phyloP scores from a whole-genome alignment of 352 stramenopile species.

The Plasmopara muralis region DNA sequence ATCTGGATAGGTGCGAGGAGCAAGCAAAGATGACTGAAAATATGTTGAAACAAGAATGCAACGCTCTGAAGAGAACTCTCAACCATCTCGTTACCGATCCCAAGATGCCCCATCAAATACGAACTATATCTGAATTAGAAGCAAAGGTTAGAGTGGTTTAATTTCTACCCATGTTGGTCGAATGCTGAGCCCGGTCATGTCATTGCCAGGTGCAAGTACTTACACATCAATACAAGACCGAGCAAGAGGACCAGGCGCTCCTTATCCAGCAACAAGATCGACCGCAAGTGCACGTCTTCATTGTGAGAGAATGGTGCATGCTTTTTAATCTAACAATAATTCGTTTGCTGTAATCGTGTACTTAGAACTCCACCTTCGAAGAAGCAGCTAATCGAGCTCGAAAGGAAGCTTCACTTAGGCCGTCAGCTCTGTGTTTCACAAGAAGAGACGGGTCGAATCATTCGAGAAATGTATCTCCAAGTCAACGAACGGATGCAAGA shows the following conservation, averaged over 20 bases:
- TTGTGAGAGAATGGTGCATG: background rate
- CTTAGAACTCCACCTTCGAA: conserved; percentile 19
- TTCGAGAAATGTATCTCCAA: conserved; percentile 1
- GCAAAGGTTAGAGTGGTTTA: conserved; percentile 5
- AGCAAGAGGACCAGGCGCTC: conserved; percentile 4
- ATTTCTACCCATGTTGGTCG: background rate
- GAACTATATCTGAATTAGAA: conserved; percentile 12
- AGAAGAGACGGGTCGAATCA: background rate
- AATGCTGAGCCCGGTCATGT: background rate
- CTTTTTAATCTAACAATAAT: background rate
- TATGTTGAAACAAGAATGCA: conserved; percentile 8
- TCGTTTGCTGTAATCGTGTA: background rate
- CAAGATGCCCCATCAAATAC: conserved; percentile 11
- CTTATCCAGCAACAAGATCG: conserved; percentile 1
- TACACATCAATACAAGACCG: conserved; percentile 1
- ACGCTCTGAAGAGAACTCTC: conserved; percentile 9
- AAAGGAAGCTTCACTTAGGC: conserved; percentile 1
- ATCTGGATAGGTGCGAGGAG: conserved; percentile 5
- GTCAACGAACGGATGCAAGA: background rate
- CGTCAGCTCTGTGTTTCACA: background rate
- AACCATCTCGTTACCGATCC: conserved; percentile 10
- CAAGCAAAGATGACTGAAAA: conserved; percentile 5
- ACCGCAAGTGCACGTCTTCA: conserved; percentile 11
- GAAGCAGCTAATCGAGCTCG: conserved; percentile 6
- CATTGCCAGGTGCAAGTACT: conserved; percentile 11